Base-by-base conservation (phyloP, 768 basidiomycete species). In the Mycena chlorophos region DNA sequence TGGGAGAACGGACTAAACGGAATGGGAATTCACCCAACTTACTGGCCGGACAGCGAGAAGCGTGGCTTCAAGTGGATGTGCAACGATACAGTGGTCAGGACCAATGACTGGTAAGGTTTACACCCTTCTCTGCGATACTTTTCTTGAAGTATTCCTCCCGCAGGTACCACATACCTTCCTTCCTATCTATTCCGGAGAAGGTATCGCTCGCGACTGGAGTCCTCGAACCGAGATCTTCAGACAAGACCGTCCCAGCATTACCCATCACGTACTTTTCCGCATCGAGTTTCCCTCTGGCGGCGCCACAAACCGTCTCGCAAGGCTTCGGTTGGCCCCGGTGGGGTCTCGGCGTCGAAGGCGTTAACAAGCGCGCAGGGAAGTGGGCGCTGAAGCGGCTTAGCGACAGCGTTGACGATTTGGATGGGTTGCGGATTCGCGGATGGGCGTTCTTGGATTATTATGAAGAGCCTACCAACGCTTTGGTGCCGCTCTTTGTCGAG, bases 81-180 rank as follows among this genome's bases (percentile, higher is more conserved):
- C 64, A 84, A 85, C 59, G 78, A 80, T 23, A 87, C 86, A 0
- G 68, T 80, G 19, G 84, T 95, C 12, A 80, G 83, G 50, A 89
- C 81, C 8, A 91, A 95, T 49, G 95, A 96, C 68, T 97, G 95
- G 94, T n/a, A n/a, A n/a, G n/a, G n/a, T n/a, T n/a, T n/a, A n/a
- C n/a, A n/a, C n/a, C n/a, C n/a, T n/a, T n/a, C n/a, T n/a, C n/a
- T n/a, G n/a, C n/a, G n/a, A n/a, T n/a, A n/a, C n/a, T n/a, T n/a
- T n/a, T n/a, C n/a, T n/a, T n/a, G n/a, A n/a, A n/a, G n/a, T n/a
- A n/a, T n/a, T n/a, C n/a, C n/a, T n/a, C n/a, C n/a, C n/a, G n/a
- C n/a, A n/a, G n/a, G n/a, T 95, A 95, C 68, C 75, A 74, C 38
- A 86, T 97, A 40, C 80, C 84, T 2, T 86, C 89, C 0, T 90